Evolutionary conservation across 2,329 filamentous ascomycete genomes (phyloP).

Genomic region (Calonectria crousiana): DNA sequence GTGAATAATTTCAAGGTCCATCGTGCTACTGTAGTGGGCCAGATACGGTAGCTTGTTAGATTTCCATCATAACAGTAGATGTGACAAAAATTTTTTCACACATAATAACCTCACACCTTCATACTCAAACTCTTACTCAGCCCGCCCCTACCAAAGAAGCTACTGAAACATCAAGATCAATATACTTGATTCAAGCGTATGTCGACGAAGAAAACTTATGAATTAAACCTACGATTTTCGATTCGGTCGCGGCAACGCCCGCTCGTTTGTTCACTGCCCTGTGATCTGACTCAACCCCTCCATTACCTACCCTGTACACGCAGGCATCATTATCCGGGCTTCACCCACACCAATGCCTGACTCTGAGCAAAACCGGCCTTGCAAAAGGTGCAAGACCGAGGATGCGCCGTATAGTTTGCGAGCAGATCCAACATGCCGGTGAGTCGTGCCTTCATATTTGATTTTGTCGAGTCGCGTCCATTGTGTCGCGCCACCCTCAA

Average conservation of each 20-base stretch:
- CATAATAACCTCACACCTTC: slow-evolving; percentile 17
- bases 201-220: no score
- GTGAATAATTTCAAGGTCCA: neutral
- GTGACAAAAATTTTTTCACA: slow-evolving; percentile 39
- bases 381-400: slow-evolving; percentile 49
- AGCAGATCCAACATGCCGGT: slow-evolving; percentile 50
- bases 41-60: neutral
- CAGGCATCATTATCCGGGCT: slow-evolving; percentile 5
- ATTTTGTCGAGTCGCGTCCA: slow-evolving; percentile 11
- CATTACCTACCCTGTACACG: slow-evolving; percentile 37
- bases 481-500: neutral
- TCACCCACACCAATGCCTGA: slow-evolving; percentile 32
- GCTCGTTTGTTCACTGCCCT: neutral
- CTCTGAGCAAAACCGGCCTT: slow-evolving; percentile 41
- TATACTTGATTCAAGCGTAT: neutral
- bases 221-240: neutral
- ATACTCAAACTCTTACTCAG: neutral
- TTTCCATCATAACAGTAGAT: neutral
- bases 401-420: slow-evolving; percentile 47
- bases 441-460: slow-evolving; percentile 10
- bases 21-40: neutral
- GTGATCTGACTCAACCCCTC: neutral
- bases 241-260: neutral
- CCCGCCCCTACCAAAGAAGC: neutral
- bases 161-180: neutral